Base-by-base conservation (phyloP, 331 rosid species). In the Rosa hybrid region DNA sequence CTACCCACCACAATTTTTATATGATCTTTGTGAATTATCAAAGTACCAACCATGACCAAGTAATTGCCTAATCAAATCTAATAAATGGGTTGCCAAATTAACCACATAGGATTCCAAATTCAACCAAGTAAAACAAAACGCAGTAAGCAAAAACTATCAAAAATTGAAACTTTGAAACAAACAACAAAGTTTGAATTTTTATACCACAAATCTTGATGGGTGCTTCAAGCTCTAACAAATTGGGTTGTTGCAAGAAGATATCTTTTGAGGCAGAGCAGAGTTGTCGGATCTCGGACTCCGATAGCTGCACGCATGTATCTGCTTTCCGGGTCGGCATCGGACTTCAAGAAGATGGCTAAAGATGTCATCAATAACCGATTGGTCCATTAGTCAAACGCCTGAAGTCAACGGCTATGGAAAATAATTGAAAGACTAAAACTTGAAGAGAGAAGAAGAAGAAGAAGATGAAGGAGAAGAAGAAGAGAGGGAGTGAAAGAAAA, bases 161-260 rank as follows among this genome's bases (percentile, higher is more conserved):
- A 42, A 11, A 6, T 41, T 20, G 46, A 64, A 51, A 17, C 5
- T 14, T 17, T 14, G 20, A 51, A 75, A 38, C 68, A 46, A 14
- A 17, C 5, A 25, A 54, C 45, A 5, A 50, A 39, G 73, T 5
- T 34, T 80, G 74, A 59, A 27, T 70, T 68, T 45, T 38, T 13
- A 34, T 84, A 94, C 98, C 98, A 68, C 97, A 92, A 90, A 94
- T 94, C 90, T 94, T 94, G 81, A 94, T 92, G 81, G 98, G 97
- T 45, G 97, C 96, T 80, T 92, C 91, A 51, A 94, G 96, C 82
- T 94, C 94, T 86, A 94, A 85, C 80, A 94, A 85, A 78, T 84
- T 89, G 60, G 97, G 97, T 84, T 94, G 98, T 78, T 90, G 93
- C 80, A 94, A 73, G 88, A 94, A 94, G 86, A 94, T 86, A 3